Percentiles rank a stretch among this genome's conserved stretches.
Evolutionary conservation across 2,329 filamentous ascomycete species (phyloP).

Genomic region (Diaporthe amygdali): DNA sequence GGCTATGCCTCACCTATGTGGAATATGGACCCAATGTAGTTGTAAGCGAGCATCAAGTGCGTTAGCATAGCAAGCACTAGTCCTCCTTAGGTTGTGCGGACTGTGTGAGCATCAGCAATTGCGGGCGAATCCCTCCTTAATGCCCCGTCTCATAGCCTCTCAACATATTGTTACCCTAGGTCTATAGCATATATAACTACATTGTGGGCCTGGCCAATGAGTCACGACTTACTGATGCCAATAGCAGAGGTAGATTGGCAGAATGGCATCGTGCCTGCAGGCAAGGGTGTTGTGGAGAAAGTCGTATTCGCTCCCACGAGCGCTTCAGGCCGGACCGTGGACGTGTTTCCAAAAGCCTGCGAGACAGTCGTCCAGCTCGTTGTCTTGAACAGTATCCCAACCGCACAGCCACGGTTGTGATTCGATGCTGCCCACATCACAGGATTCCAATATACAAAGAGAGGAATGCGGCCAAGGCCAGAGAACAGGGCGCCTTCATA

Average conservation of each 20-base stretch:
- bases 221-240: constrained; percentile 48
- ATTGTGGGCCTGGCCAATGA: constrained; percentile 54
- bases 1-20: constrained; percentile 46
- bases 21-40: constrained; percentile 53
- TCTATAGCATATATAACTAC: constrained; percentile 50
- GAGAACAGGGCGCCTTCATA: neutral
- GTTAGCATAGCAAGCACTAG: constrained; percentile 52
- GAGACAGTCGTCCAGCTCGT: constrained; percentile 29
- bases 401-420: constrained; percentile 22
- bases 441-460: constrained; percentile 27
- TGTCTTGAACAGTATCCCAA: constrained; percentile 9
- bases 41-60: constrained; percentile 56
- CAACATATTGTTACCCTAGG: constrained; percentile 60
- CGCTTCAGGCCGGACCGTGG: constrained; percentile 54
- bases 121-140: constrained; percentile 56
- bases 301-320: constrained; percentile 59
- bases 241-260: constrained; percentile 64
- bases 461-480: neutral
- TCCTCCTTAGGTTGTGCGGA: constrained; percentile 53
- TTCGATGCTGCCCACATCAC: constrained; percentile 27
- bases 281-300: constrained; percentile 58
- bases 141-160: constrained; percentile 54
- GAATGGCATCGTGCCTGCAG: constrained; percentile 64
- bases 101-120: constrained; percentile 55
- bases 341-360: constrained; percentile 63